Base-by-base conservation (phyloP, 139 green algal genomes). In the Chlorella sp. region DNA sequence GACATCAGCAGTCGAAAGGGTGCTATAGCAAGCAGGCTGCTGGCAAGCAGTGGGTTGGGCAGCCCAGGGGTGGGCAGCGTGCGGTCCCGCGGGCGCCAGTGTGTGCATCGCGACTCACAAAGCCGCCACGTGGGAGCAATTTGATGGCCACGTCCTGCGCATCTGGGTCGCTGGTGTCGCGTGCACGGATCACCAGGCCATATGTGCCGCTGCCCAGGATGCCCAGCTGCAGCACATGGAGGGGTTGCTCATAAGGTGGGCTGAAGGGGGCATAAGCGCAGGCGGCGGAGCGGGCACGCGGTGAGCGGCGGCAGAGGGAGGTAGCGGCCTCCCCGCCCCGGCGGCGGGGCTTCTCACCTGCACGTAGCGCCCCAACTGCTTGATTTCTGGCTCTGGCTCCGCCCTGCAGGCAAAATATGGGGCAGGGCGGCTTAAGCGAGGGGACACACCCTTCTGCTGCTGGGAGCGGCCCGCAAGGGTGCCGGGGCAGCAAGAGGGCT, bases 81-180 rank as follows among this genome's bases (percentile, higher is more conserved):
- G 24, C 18, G 53, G 77, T 14, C 77, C 19, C 19, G 15, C n/a
- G 18, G 1, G 34, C 19, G 77, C 2, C 18, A 28, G 22, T 19
- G 15, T 2, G 36, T 57, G 37, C 77, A 57, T 21, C 11, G 1
- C 16, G 36, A 69, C 90, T 90, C 86, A 94, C 91, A 91, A 93
- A 94, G 71, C 90, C 88, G 37, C 92, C 91, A n/a, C 92, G 79
- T 0, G 91, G 87, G 30, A 93, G 82, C 64, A 94, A 80, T 76
- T 95, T 95, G 61, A 95, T 93, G 28, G 93, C 93, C 32, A 95
- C 93, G 4, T 92, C 79, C 34, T 30, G 71, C 32, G 88, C 83
- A 19, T 86, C 80, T 5, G 82, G 48, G 16, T 78, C 90, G 37
- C 39, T 79, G 1, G 89, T 61, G 69, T 95, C 91, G 1, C 91